phyloP scores from a whole-genome alignment of 2,329 filamentous ascomycete species.

The Phaeosphaeria sp. region DNA sequence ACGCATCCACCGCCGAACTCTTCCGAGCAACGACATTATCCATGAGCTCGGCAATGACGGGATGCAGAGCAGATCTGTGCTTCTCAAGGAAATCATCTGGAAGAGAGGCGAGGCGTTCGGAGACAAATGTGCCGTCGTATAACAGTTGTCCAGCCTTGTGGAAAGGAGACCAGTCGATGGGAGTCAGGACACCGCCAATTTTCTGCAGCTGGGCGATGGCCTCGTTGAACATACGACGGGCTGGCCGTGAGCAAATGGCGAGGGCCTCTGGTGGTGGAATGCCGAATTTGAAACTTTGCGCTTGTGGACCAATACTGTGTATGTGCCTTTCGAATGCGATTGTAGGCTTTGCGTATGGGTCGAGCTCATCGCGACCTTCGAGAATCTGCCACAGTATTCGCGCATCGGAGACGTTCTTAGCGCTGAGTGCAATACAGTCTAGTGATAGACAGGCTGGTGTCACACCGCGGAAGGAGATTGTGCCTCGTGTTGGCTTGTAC shows the following conservation, averaged over 20 bases:
- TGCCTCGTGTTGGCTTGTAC: constrained; percentile 59
- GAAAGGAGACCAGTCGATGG: constrained; percentile 50
- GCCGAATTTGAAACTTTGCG: constrained; percentile 56
- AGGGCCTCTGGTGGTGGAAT: constrained; percentile 56
- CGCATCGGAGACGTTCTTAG: constrained; percentile 58
- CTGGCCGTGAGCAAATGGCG: constrained; percentile 50
- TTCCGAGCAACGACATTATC: constrained; percentile 33
- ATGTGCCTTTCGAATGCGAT: constrained; percentile 44
- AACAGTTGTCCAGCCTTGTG: constrained; percentile 62
- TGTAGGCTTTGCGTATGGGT: constrained; percentile 59
- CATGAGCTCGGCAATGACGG: constrained; percentile 56
- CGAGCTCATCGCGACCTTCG: constrained; percentile 56
- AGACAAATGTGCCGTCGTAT: constrained; percentile 65
- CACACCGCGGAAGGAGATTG: constrained; percentile 58
- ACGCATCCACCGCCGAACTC: constrained; percentile 41
- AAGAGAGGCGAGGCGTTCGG: constrained; percentile 58
- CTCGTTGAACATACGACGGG: constrained; percentile 46
- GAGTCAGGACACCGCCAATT: constrained; percentile 37
- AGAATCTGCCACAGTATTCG: constrained; percentile 58
- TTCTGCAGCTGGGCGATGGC: constrained; percentile 32
- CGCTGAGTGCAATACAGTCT: constrained; percentile 64
- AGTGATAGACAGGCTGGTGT: constrained; percentile 64
- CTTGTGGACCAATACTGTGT: constrained; percentile 43
- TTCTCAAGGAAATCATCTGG: constrained; percentile 40
- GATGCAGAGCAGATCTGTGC: constrained; percentile 54